Base-by-base conservation (phyloP, 768 basidiomycete species). In the Mycena latifolia region DNA sequence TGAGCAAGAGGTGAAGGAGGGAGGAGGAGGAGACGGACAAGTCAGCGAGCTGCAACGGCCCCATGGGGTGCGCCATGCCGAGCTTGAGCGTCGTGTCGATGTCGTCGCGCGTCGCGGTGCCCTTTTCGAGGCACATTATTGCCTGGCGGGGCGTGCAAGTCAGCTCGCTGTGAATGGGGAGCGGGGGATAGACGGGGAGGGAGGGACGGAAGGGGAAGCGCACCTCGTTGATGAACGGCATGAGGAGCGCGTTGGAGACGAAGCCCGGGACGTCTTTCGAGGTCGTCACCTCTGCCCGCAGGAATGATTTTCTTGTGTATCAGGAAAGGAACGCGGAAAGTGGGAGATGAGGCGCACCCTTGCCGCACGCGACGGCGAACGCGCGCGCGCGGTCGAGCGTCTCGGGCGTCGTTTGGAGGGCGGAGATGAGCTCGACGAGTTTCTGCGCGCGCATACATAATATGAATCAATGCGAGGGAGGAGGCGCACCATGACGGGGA, bases 171-270 rank as follows among this genome's bases (percentile, higher is more conserved):
- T n/a, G n/a, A n/a, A n/a, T n/a, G n/a, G n/a, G n/a, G n/a, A n/a
- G n/a, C n/a, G n/a, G n/a, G n/a, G n/a, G n/a, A n/a, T n/a, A n/a
- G n/a, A n/a, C n/a, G n/a, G n/a, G n/a, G n/a, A n/a, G n/a, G n/a
- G n/a, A n/a, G n/a, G n/a, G 24, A 27, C 3, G 4, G 14, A 5
- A 29, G 2, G 11, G 11, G n/a, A 5, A 2, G 28, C 80, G 61
- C 72, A 90, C 90, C 85, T 99, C 97, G 71, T 98, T 99, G 71
- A 99, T 91, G 79, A 96, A 98, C 2, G 97, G 97, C 94, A 98
- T 98, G 47, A 99, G 80, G 31, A 96, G 85, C 0, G 95, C 95
- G 72, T 98, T 96, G 1, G 95, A 93, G n/a, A 96, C 94, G 77
- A 95, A 96, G 5, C 95, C 96, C 4, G 96, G 96, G 0, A 96